These are phyloP conservation scores for Colletotrichum sp. DNA, from an alignment of 2,329 filamentous ascomycete species.

Conservation along the genomic window DNA sequence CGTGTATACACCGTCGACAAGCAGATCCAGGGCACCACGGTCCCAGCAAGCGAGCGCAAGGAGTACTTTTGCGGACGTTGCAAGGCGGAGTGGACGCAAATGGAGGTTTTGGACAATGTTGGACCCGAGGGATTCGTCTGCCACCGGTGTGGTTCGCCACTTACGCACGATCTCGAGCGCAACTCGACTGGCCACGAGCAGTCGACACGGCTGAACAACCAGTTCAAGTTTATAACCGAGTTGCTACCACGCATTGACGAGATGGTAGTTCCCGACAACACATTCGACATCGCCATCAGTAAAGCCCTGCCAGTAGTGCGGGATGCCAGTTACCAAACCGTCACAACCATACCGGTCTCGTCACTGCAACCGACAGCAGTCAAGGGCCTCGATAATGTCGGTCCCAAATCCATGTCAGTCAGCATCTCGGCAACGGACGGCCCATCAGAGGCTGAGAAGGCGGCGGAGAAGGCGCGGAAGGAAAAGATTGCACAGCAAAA, in stretches of 20 bases:
- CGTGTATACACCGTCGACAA: constrained; percentile 88
- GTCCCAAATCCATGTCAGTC: constrained; percentile 71
- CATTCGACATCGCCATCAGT: constrained; percentile 71
- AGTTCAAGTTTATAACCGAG: constrained; percentile 79
- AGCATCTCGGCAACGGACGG: constrained; percentile 71
- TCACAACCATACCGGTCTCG: constrained; percentile 62
- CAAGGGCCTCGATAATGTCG: constrained; percentile 69
- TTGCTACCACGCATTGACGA: constrained; percentile 78
- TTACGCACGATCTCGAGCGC: constrained; percentile 70
- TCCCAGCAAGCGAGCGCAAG: constrained; percentile 84
- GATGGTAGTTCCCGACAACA: constrained; percentile 75
- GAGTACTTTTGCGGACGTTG: constrained; percentile 87
- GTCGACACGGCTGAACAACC: constrained; percentile 75
- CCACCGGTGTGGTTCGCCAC: constrained; percentile 71
- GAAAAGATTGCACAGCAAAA: constrained; percentile 72
- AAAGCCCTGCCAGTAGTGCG: constrained; percentile 68
- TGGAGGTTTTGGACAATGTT: constrained; percentile 84
- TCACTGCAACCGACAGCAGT: constrained; percentile 67
- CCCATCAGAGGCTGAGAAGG: constrained; percentile 69
- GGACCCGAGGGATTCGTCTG: constrained; percentile 79
- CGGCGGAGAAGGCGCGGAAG: constrained; percentile 67
- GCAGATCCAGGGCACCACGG: constrained; percentile 82
- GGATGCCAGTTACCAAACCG: constrained; percentile 61
- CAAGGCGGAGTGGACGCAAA: constrained; percentile 82
- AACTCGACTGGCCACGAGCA: constrained; percentile 74